Evolutionary conservation across 108 stramenopile species (phyloP), one percentile per base, ranked within the genome.

Genomic region (Nitzschia inconspicua): DNA sequence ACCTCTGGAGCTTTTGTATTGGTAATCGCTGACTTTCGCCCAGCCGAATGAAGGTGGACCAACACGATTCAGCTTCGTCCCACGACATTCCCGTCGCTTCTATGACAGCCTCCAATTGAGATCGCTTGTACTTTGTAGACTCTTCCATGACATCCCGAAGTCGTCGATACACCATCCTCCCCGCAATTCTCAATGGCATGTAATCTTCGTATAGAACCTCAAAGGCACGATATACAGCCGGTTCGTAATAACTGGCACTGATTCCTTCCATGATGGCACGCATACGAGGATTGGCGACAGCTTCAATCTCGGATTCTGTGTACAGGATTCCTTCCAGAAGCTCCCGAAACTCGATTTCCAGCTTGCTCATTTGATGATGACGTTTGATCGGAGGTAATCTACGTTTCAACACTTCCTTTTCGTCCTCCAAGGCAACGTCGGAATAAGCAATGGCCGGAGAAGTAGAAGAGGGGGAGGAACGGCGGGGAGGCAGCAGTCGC

Each of bases 141-240:
- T 66, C 65, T 40, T 81, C 72, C 75, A 92, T 83, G 11, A 78
- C 68, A 11, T 67, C 53, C 1, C 49, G 31, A 22, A 92, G 46
- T 42, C 78, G 67, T 13, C 52, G 37, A 48, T 72, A 80, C 2
- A 92, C 77, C 28, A 82, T 49, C 29, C 91, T 50, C 28, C 86
- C 91, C 0, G 87, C 87, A 16, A 92, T n/a, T 56, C 91, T 66
- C 31, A 92, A 63, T 13, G 91, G 91, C 18, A 71, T 23, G 20
- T 76, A 73, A 58, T 92, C 91, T 60, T 92, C 83, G 71, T 84
- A 92, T 23, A 92, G 48, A 3, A 92, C 73, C 36, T 84, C 72
- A 68, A 92, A 92, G 2, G 91, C 80, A 35, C 80, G 75, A 27
- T 82, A 71, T 13, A 92, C 85, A 6, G 68, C 67, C 0, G 76